Conservation (phyloP, 2,329 filamentous ascomycete species). For the Arthrobotrys musiformis region DNA sequence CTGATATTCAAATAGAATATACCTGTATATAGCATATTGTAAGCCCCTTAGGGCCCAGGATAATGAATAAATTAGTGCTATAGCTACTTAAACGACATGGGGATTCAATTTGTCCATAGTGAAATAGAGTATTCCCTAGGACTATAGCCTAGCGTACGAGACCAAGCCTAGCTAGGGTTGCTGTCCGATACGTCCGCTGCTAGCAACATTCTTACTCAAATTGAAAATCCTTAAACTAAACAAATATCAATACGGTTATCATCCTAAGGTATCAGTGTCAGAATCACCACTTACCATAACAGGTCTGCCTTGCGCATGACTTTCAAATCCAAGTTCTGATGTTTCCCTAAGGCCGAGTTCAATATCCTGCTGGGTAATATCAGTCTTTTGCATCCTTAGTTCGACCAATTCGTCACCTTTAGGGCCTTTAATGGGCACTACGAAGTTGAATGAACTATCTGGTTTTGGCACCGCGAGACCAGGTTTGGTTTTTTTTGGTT, state of each 20-base stretch:
- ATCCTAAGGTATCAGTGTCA: not conserved
- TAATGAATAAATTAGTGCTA: too few species aligned
- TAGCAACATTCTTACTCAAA: conserved; percentile 4
- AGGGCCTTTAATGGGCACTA: not conserved
- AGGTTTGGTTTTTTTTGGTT: too few species aligned
- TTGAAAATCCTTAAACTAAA: conserved; percentile 25
- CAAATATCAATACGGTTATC: not conserved
- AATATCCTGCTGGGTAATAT: conserved; percentile 13
- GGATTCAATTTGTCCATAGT: too few species aligned
- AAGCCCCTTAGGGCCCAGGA: too few species aligned
- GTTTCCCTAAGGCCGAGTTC: conserved; percentile 17
- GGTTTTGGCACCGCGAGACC: too few species aligned
- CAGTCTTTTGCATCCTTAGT: conserved; percentile 16
- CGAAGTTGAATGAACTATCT: not conserved
- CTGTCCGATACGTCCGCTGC: not conserved
- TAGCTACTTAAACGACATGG: too few species aligned
- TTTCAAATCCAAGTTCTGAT: conserved; percentile 23
- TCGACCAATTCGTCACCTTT: not conserved
- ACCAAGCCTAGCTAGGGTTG: too few species aligned
- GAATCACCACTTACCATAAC: conserved; percentile 5
- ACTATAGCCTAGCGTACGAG: too few species aligned
- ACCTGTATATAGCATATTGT: too few species aligned
- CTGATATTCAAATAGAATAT: too few species aligned
- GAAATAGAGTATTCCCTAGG: not conserved
- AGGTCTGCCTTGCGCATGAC: not conserved